Evolutionary conservation across 371 early-diverging fungal genomes (phyloP).

Genomic region (Rhizomucor miehei): DNA sequence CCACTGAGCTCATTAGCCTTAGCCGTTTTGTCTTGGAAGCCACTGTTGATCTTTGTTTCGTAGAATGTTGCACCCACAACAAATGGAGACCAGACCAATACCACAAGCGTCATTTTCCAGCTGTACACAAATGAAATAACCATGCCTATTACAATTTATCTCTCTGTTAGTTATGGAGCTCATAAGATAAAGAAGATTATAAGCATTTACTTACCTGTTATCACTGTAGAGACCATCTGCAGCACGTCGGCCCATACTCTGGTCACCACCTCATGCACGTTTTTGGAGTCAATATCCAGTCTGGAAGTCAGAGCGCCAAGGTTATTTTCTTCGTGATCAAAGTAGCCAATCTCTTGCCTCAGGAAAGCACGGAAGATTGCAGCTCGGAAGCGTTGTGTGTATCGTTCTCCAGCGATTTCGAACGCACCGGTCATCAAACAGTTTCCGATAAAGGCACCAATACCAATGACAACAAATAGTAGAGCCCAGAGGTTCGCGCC

Average conservation of each 20-base stretch:
- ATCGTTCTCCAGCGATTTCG: slow-evolving; percentile 43
- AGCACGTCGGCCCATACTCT: slow-evolving; percentile 54
- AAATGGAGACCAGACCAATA: slow-evolving; percentile 51
- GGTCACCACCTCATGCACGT: slow-evolving; percentile 59
- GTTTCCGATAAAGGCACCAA: slow-evolving; percentile 38
- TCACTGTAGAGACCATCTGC: slow-evolving; percentile 39
- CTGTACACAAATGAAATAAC: slow-evolving; percentile 46
- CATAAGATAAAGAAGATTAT: not conserved
- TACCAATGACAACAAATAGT: slow-evolving; percentile 59
- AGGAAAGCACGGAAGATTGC: slow-evolving; percentile 50
- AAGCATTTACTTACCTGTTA: slow-evolving; percentile 14
- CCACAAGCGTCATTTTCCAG: slow-evolving; percentile 61
- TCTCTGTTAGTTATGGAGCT: not conserved
- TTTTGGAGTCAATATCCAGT: slow-evolving; percentile 72
- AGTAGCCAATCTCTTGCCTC: slow-evolving; percentile 79
- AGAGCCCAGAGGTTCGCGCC: slow-evolving; percentile 69
- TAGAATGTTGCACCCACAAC: slow-evolving; percentile 41
- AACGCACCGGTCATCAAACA: slow-evolving; percentile 26
- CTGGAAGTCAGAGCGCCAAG: slow-evolving; percentile 76
- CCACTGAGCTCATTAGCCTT: slow-evolving; percentile 68
- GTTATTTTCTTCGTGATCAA: slow-evolving; percentile 74
- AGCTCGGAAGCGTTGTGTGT: slow-evolving; percentile 57
- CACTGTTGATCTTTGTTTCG: slow-evolving; percentile 38
- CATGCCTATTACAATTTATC: slow-evolving; percentile 17
- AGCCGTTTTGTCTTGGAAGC: slow-evolving; percentile 56